These are phyloP conservation scores for Chlamydomonas urium DNA, from an alignment of 139 green algal species.

Conservation along the genomic window DNA sequence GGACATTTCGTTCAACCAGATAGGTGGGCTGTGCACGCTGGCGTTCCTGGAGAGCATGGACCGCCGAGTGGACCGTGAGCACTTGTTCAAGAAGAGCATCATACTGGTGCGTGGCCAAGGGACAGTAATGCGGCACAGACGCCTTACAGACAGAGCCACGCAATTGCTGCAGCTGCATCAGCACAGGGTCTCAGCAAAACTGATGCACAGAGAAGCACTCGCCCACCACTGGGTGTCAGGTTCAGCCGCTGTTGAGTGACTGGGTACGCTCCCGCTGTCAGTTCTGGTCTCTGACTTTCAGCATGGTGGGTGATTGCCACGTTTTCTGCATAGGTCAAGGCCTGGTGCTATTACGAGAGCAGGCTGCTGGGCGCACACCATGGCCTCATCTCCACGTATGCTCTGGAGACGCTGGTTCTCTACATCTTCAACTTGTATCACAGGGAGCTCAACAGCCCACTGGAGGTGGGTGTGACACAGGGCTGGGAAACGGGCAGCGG, in stretches of 20 bases:
- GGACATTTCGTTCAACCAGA: conserved; percentile 93
- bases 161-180: too few relatives aligned
- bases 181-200: too few relatives aligned
- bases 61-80: conserved; percentile 57
- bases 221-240: too few relatives aligned
- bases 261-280: neutral
- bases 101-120: conserved; percentile 66
- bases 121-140: too few relatives aligned
- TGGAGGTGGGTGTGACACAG: conserved; percentile 53
- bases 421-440: conserved; percentile 90
- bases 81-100: conserved; percentile 95
- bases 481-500: too few relatives aligned
- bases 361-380: conserved; percentile 91
- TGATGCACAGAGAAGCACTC: too few relatives aligned
- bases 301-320: too few relatives aligned
- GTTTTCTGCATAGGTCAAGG: conserved; percentile 90
- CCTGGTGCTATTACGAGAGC: conserved; percentile 98
- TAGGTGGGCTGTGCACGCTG: conserved; percentile 88
- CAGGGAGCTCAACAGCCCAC: conserved; percentile 54
- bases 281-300: neutral
- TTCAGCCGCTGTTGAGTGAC: neutral
- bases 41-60: conserved; percentile 89
- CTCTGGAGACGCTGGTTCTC: conserved; percentile 92
- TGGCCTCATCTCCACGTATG: conserved; percentile 93
- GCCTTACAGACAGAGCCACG: too few relatives aligned